Percentiles rank a stretch among this genome's conserved stretches.
Evolutionary conservation across 257 asterid species (phyloP).

Genomic region (Coffea canephora): DNA sequence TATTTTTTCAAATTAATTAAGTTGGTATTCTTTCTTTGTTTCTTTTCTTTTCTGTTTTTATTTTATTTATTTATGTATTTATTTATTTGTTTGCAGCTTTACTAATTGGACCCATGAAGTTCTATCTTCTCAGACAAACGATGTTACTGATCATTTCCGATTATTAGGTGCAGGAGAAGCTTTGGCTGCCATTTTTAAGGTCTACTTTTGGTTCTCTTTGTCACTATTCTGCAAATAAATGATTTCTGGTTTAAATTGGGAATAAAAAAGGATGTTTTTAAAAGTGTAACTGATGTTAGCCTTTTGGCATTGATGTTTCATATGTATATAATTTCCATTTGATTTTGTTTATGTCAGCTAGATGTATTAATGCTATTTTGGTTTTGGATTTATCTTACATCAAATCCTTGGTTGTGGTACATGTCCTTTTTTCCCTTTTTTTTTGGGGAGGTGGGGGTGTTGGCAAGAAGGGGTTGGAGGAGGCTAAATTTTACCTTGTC

Average conservation of each 20-base stretch:
- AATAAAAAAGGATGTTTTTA: not conserved
- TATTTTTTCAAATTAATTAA: no score
- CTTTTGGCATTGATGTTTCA: not conserved
- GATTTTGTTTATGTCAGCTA: not conserved
- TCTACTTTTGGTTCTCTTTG: slow-evolving; percentile 25
- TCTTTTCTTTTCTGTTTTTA: not conserved
- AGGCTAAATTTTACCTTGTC: not conserved
- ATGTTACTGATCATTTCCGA: slow-evolving; percentile 61
- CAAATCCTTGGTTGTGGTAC: no score
- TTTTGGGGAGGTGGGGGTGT: no score
- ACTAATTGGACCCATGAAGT: slow-evolving; percentile 72
- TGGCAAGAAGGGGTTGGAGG: no score
- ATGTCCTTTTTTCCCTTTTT: no score
- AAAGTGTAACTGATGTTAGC: not conserved
- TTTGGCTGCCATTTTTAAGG: slow-evolving; percentile 84
- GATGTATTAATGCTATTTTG: not conserved
- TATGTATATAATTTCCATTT: not conserved
- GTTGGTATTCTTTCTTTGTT: not conserved
- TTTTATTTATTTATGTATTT: no score
- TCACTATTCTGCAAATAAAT: not conserved
- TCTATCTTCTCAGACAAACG: slow-evolving; percentile 57
- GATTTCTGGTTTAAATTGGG: not conserved
- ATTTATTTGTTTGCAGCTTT: slow-evolving; percentile 61
- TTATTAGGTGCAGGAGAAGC: slow-evolving; percentile 83
- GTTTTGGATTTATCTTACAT: not conserved